Evolutionary conservation across 192 early-diverging fungal species (phyloP).

Genomic region (Paraglomus brasilianum): DNA sequence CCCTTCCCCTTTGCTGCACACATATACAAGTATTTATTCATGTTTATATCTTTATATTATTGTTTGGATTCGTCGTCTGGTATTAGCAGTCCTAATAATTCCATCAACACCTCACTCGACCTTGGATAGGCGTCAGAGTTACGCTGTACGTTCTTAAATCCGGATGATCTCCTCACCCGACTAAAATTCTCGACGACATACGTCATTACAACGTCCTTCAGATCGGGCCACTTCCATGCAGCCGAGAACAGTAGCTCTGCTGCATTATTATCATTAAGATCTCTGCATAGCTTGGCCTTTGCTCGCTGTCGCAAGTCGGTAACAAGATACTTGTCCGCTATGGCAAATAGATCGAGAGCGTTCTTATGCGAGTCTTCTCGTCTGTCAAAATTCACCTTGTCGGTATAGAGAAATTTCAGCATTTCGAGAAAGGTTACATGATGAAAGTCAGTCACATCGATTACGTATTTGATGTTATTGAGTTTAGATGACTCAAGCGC

Average conservation of each 20-base stretch:
- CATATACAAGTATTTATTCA: no score
- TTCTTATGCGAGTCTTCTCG: no score
- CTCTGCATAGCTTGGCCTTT: slow-evolving; percentile 19
- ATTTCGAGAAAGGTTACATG: slow-evolving; percentile 28
- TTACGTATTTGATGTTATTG: no score
- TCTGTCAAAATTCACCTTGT: slow-evolving; percentile 12
- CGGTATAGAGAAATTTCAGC: slow-evolving; percentile 28
- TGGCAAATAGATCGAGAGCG: slow-evolving; percentile 16
- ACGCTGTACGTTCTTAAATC: slow-evolving; percentile 4
- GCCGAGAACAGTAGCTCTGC: slow-evolving; percentile 17
- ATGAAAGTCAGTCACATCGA: slow-evolving; percentile 30
- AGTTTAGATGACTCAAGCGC: no score
- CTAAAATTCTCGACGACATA: slow-evolving; percentile 21
- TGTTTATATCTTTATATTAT: no score
- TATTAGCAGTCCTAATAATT: no score
- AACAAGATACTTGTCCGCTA: slow-evolving; percentile 27
- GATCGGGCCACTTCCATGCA: slow-evolving; percentile 13
- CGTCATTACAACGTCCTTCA: slow-evolving; percentile 6
- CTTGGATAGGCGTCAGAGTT: not conserved
- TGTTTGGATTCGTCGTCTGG: no score
- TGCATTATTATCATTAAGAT: slow-evolving; percentile 22
- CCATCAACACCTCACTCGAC: not conserved
- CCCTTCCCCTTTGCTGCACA: no score
- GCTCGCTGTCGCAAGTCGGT: slow-evolving; percentile 19
- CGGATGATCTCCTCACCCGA: not conserved